Evolutionary conservation across 192 early-diverging fungal genomes (phyloP), one percentile per base, ranked within the genome.

Genomic region (Coemansia sp.): DNA sequence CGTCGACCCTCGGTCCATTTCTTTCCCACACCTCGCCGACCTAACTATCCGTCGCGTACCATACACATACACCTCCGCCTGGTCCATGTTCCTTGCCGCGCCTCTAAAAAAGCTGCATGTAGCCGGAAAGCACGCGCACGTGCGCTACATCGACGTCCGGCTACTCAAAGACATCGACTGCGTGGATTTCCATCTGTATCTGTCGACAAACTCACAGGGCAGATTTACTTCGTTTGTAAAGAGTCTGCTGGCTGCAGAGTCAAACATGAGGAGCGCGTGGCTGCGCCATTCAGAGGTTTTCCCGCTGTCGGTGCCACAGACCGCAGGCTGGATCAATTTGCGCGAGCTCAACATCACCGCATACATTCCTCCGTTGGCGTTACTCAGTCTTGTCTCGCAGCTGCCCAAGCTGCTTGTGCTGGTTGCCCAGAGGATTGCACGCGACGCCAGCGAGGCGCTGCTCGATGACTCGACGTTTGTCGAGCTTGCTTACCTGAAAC

Each of bases 81-180:
- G 71, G 71, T 21, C 56, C 4, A 74, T 74, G 71, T 74, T 74
- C 24, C 45, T 57, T n/a, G 62, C 49, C 9, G 47, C 71, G 27
- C 71, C 71, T 1, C n/a, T 74, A 0, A 44, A 39, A 9, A 57
- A 44, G 0, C 48, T 74, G 12, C 53, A 66, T 1, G 44, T 74
- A 1, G 66, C 71, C 2, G 71, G 71, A 25, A 67, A 60, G 17
- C 64, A 61, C 22, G 66, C 61, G 1, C 71, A 74, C 15, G 47
- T 68, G 11, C 61, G 71, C 11, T 57, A 74, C 23, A 38, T 74
- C 3, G 57, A 61, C 15, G 19, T 39, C 8, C 24, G 54, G 6
- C 47, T 74, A 10, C 37, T 74, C n/a, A 40, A 9, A 1, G 6
- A 15, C 0, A 38, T 74, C 21, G 49, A 64, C 15, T 22, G 37